Percentiles rank a stretch among this genome's conserved stretches.
phyloP scores from a whole-genome alignment of 2,329 filamentous ascomycete species.

The Alternaria arborescens region DNA sequence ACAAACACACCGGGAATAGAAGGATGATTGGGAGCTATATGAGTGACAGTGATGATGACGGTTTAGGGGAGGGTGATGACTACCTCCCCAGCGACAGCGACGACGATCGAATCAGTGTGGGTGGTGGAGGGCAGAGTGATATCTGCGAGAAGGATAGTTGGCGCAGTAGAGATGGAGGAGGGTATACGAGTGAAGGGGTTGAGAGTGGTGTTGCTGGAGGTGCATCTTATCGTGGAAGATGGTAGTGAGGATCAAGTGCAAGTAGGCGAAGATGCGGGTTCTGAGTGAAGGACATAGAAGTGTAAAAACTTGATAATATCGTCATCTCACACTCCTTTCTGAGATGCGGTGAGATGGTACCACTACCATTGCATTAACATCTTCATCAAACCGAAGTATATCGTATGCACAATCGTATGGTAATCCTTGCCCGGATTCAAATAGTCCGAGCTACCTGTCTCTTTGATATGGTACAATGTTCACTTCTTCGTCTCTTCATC shows the following conservation, averaged over 20 bases:
- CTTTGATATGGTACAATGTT: constrained; percentile 19
- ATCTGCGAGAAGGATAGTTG: background rate
- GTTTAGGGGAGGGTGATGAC: constrained; percentile 7
- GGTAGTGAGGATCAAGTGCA: background rate
- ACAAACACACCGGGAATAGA: background rate
- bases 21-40: background rate
- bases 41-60: constrained; percentile 8
- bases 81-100: constrained; percentile 7
- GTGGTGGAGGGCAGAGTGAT: background rate
- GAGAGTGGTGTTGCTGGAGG: background rate
- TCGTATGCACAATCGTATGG: background rate
- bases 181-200: constrained; percentile 1
- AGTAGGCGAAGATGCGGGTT: background rate
- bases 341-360: background rate
- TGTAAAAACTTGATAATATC: background rate
- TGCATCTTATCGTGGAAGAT: background rate
- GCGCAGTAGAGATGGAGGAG: background rate
- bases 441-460: background rate
- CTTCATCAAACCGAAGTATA: background rate
- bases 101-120: background rate
- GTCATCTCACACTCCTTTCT: background rate
- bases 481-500: background rate
- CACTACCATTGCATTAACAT: background rate
- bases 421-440: background rate
- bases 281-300: background rate